Evolutionary conservation across 768 basidiomycete species (phyloP), one percentile per base, ranked within the genome.

Genomic region (Xerocomellus intermedius): DNA sequence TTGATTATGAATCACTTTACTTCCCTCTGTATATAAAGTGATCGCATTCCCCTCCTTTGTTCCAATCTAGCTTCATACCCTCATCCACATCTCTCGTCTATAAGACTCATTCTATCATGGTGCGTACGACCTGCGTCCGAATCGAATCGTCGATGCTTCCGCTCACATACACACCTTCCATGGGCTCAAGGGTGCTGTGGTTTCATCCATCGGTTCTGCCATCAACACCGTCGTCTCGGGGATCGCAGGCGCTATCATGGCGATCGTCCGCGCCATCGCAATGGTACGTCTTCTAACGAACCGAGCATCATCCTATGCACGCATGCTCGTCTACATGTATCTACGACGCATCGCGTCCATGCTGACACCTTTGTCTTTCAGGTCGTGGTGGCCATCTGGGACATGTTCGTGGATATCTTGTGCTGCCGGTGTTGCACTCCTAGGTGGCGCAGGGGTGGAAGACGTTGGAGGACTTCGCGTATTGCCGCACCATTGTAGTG

Each of bases 301-400:
- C 41, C 8, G 24, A 19, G 10, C 35, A 35, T 24, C 24, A 24
- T n/a, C 28, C 13, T 26, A 10, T 24, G 2, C 5, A 24, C 5
- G 24, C 24, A 24, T 24, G 24, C 24, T 24, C 5, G 24, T 24
- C 24, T 24, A 24, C 24, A 24, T 24, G 24, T 24, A 24, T 24
- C 3, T 24, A 24, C 24, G 24, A 24, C 24, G 24, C 24, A 24
- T 24, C 5, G 24, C 24, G 3, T 39, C 19, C 13, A 26, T 21
- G 19, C 3, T 19, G 35, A 43, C 19, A 30, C 14, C 19, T 7
- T 13, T 21, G 2, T 46, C 14, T 32, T 37, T 57, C 58, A 88
- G 87, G 72, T 87, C 38, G 75, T 87, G 42, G 82, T 85, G 10
- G 80, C 84, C 0, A 86, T 87, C 54, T 82, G 85, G 61, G 77